Base-by-base conservation (phyloP, 306 rosid genomes). In the Prunus mume region DNA sequence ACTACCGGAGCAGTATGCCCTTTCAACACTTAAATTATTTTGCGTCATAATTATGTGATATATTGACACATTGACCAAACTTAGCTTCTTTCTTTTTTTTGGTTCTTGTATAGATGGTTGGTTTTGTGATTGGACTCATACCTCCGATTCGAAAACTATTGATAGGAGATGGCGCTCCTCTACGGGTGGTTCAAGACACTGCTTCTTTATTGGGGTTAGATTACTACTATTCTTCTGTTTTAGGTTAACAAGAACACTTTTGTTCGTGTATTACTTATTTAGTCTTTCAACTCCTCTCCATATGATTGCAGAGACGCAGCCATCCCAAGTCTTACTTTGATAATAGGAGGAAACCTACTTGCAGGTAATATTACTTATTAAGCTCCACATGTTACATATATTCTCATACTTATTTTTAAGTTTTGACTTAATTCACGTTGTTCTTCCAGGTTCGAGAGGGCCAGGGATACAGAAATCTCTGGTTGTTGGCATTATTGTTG, bases 291-390 rank as follows among this genome's bases (percentile, higher is more conserved):
- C 43, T 38, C 43, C 49, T n/a, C 11, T 78, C 56, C 56, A 57
- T 38, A 65, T 45, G 54, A 73, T 50, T 86, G 77, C 88, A 93
- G 98, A 67, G 86, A 93, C 2, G 98, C 89, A 57, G 86, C 93
- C 56, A 79, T 93, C 65, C 98, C 98, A 75, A 58, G 85, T 30
- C 73, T 86, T 51, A 89, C 97, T 20, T 91, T 93, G 61, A 84
- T 93, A 63, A 52, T 93, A 61, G 98, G 98, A 74, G 95, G 91
- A 82, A 93, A 89, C 88, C 95, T 93, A 69, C 86, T 91, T 19
- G 86, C 60, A 85, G 98, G 98, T 87, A 67, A 62, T 32, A 62
- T 0, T 38, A 38, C 43, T 7, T 7, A 38, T 7, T 38, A 38
- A 38, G 43, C 9, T 38, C 43, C 43, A 38, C 43, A 38, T 38